phyloP scores from a whole-genome alignment of 495 filamentous ascomycete species.

The Thermothielavioides terrestris region DNA sequence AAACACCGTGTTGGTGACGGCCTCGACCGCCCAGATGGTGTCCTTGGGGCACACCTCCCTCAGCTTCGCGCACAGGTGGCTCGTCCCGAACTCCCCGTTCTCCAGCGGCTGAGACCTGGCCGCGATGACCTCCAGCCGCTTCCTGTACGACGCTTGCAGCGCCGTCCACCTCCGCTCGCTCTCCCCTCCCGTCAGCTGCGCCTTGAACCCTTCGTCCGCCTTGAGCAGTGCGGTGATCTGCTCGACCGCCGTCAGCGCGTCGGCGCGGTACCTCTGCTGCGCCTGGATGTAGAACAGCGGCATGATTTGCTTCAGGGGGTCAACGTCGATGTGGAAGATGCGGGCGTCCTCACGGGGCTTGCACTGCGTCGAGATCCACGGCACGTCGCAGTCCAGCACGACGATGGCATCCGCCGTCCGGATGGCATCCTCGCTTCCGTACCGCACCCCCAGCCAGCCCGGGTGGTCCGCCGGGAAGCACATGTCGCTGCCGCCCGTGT shows the following conservation, averaged over 20 bases:
- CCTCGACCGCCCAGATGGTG: slow-evolving; percentile 79
- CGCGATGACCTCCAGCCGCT: slow-evolving; percentile 51
- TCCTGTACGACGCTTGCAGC: slow-evolving; percentile 51
- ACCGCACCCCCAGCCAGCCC: slow-evolving; percentile 63
- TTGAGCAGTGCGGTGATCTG: slow-evolving; percentile 57
- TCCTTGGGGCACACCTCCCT: slow-evolving; percentile 59
- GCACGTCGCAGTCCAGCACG: slow-evolving; percentile 73
- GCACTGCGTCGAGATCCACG: slow-evolving; percentile 56
- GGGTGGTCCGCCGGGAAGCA: slow-evolving; percentile 81
- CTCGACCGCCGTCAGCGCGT: slow-evolving; percentile 59
- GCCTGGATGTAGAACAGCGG: slow-evolving; percentile 73
- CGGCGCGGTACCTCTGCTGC: slow-evolving; percentile 65
- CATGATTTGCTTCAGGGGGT: slow-evolving; percentile 83
- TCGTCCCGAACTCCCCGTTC: slow-evolving; percentile 59
- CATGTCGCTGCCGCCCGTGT: slow-evolving; percentile 91
- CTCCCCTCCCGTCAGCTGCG: slow-evolving; percentile 39
- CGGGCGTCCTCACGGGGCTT: slow-evolving; percentile 51
- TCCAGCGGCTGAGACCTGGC: slow-evolving; percentile 46
- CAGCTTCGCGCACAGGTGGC: slow-evolving; percentile 59
- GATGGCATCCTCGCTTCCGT: slow-evolving; percentile 66
- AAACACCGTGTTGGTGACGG: slow-evolving; percentile 72
- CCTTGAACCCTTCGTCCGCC: slow-evolving; percentile 34
- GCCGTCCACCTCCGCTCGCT: slow-evolving; percentile 44
- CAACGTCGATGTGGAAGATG: slow-evolving; percentile 77
- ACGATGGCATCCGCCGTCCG: slow-evolving; percentile 75